phyloP scores from a whole-genome alignment of 306 rosid genomes.

The Boehmeria nivea region DNA sequence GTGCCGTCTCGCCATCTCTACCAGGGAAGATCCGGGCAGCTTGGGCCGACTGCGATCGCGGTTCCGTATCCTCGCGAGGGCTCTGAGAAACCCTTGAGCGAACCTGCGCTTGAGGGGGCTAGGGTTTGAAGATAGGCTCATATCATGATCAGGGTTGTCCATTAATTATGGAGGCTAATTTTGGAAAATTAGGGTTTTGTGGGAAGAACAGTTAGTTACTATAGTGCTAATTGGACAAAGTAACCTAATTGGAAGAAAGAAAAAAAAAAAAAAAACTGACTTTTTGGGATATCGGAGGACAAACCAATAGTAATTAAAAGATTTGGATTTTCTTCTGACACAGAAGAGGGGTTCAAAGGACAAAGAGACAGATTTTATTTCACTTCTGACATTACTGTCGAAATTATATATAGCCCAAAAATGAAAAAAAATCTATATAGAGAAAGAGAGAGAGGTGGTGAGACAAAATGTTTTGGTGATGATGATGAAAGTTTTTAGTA shows the following conservation, averaged over 20 bases:
- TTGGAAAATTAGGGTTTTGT: constrained; percentile 4
- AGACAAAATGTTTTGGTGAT: background rate
- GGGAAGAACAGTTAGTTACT: too few relatives aligned
- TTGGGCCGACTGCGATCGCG: constrained; percentile 5
- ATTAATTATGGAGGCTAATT: background rate
- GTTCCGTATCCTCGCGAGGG: constrained; percentile 19
- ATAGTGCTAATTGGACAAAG: too few relatives aligned
- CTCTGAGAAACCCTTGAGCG: constrained; percentile 13
- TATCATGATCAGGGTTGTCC: background rate
- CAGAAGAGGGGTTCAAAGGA: constrained; percentile 14
- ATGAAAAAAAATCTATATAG: background rate
- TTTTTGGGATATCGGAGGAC: constrained; percentile 10
- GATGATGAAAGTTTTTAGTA: background rate
- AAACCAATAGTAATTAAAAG: constrained; percentile 1
- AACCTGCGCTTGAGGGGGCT: constrained; percentile 22
- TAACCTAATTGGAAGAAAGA: too few relatives aligned
- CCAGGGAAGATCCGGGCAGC: constrained; percentile 3
- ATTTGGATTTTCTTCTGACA: constrained; percentile 24
- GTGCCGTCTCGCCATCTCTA: constrained; percentile 22
- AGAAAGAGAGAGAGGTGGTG: background rate
- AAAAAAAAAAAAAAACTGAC: too few relatives aligned
- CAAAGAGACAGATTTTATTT: constrained; percentile 14
- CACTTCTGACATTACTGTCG: constrained; percentile 19
- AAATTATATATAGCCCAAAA: background rate
- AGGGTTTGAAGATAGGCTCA: constrained; percentile 13